Base-by-base conservation (phyloP, 1,284 basidiomycete species). In the Ustilago curta region DNA sequence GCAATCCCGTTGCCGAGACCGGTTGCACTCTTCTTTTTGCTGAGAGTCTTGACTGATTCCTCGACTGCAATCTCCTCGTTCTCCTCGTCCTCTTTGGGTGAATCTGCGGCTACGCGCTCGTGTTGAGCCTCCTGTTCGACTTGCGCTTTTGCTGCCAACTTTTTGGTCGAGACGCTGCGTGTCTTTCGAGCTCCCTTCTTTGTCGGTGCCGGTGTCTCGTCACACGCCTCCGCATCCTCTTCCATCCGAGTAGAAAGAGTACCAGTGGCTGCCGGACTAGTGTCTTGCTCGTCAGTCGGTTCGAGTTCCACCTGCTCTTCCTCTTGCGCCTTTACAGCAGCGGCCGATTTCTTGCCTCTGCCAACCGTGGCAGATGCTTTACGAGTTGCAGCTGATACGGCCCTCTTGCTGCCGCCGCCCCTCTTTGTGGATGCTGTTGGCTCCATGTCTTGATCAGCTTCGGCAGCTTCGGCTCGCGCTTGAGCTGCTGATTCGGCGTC, bases 331-430 rank as follows among this genome's bases (percentile, higher is more conserved):
- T 44, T 45, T 45, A 56, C 58, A 40, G 43, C 31, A 2, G 50
- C 40, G 8, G 51, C 48, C 2, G 55, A 55, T 42, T 64, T 65
- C n/a, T 60, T 65, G 5, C 57, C 53, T 37, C 67, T 61, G 51
- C 42, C 53, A 21, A 65, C 25, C 19, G 56, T 75, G 25, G 47
- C 53, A 8, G 62, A 64, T 21, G 67, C 59, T 56, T 67, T 75
- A 11, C 61, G 58, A 23, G 64, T 53, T 21, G 55, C 49, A 2
- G 66, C 52, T 16, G 71, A 74, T 2, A 56, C 59, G n/a, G 58
- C 65, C 12, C 69, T 52, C 40, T 75, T 75, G 53, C 54, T 75
- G 53, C 54, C 68, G n/a, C 54, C 68, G n/a, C 47, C 65, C 32
- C 59, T 62, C 52, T 59, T 64, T 8, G 54, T 31, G 7, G 27